These are phyloP conservation scores for Vickermania ingenoplastis DNA, from an alignment of 208 protist species.

Conservation along the genomic window DNA sequence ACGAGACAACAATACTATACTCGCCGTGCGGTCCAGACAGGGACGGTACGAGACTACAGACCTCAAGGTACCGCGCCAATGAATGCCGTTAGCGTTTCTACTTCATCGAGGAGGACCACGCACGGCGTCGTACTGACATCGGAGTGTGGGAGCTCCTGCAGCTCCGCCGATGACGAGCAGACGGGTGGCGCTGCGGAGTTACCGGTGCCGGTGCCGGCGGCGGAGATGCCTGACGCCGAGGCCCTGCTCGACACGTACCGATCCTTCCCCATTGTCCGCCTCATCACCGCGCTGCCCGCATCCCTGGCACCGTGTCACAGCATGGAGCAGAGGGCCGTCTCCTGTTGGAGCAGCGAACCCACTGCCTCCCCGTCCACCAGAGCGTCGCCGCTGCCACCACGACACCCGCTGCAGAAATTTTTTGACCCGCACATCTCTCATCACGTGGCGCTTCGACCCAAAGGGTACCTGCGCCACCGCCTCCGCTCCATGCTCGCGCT, in stretches of 20 bases:
- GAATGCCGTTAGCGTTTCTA: too few relatives aligned
- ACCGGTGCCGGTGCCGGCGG: too few relatives aligned
- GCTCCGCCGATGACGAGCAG: too few relatives aligned
- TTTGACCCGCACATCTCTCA: background rate
- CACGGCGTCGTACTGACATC: too few relatives aligned
- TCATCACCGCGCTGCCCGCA: background rate
- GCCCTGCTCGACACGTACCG: background rate
- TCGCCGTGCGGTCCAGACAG: too few relatives aligned
- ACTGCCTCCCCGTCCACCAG: background rate
- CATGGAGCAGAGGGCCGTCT: background rate
- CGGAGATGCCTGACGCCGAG: too few relatives aligned
- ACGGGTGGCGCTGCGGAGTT: too few relatives aligned
- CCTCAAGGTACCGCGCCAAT: too few relatives aligned
- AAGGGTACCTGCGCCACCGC: background rate
- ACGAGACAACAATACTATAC: too few relatives aligned
- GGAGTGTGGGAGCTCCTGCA: too few relatives aligned
- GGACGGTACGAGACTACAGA: too few relatives aligned
- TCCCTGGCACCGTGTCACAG: background rate
- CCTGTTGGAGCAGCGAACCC: background rate
- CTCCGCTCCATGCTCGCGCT: background rate
- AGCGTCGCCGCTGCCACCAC: background rate
- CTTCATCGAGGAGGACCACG: too few relatives aligned
- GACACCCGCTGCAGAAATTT: conserved; percentile 1
- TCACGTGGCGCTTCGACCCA: background rate
- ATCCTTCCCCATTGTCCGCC: background rate